Evolutionary conservation across 768 basidiomycete species (phyloP).

Genomic region (Tylopilus sp.): DNA sequence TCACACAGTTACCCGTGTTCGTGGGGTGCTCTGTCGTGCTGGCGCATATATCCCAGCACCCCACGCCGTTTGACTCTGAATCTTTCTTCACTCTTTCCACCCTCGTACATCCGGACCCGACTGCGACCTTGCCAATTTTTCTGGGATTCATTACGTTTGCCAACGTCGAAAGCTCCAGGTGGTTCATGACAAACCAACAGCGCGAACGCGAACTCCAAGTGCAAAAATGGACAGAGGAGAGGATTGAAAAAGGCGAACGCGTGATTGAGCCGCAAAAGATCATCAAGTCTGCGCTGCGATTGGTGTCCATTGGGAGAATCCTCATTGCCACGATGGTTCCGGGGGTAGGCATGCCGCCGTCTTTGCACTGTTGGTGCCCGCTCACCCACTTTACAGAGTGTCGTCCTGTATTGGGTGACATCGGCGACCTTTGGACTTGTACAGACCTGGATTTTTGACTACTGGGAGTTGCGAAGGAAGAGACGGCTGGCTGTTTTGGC

Average conservation of each 20-base stretch:
- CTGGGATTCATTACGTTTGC: slow-evolving; percentile 74
- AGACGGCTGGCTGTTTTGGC: slow-evolving; percentile 10
- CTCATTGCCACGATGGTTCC: slow-evolving; percentile 64
- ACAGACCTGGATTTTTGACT: slow-evolving; percentile 74
- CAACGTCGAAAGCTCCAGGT: slow-evolving; percentile 74
- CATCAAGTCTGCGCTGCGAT: slow-evolving; percentile 52
- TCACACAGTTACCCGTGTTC: slow-evolving; percentile 73
- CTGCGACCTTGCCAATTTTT: slow-evolving; percentile 62
- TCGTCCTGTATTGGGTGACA: slow-evolving; percentile 74
- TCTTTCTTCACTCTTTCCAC: slow-evolving; percentile 72
- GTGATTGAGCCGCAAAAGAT: slow-evolving; percentile 46
- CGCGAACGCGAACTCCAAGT: slow-evolving; percentile 46
- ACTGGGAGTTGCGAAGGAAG: slow-evolving; percentile 48
- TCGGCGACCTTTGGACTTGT: slow-evolving; percentile 72
- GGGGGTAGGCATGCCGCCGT: slow-evolving; percentile 45
- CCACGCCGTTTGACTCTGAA: slow-evolving; percentile 71
- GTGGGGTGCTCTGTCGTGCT: slow-evolving; percentile 61
- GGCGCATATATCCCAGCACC: slow-evolving; percentile 50
- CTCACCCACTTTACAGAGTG: slow-evolving; percentile 37
- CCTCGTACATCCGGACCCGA: slow-evolving; percentile 67
- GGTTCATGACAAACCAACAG: slow-evolving; percentile 63
- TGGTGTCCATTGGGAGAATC: slow-evolving; percentile 63
- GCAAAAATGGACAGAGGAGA: slow-evolving; percentile 45
- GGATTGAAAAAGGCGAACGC: slow-evolving; percentile 40
- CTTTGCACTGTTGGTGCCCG: slow-evolving; percentile 17